These are phyloP conservation scores for Ustilago shanxiensis DNA, from an alignment of 1,284 basidiomycete genomes.

Conservation along the genomic window DNA sequence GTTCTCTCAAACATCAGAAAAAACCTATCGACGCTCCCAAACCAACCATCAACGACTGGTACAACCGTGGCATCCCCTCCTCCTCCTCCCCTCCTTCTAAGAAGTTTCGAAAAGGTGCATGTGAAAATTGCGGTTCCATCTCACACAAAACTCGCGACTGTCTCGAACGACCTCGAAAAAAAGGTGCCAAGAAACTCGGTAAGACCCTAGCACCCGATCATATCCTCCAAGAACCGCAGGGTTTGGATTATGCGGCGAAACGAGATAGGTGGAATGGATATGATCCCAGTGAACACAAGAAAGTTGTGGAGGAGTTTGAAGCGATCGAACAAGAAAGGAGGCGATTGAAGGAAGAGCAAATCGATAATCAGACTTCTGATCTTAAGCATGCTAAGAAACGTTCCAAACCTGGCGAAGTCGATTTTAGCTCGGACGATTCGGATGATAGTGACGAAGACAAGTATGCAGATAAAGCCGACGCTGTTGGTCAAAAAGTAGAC, in stretches of 20 bases:
- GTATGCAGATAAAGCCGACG: constrained; percentile 96
- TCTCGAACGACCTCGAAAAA: constrained; percentile 93
- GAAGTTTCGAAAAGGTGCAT: constrained; percentile 96
- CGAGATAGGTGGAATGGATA: constrained; percentile 99
- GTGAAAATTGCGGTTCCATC: constrained; percentile 98
- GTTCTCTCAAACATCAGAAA: constrained; percentile 89
- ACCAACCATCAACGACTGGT: constrained; percentile 88
- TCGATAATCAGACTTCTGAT: constrained; percentile 85
- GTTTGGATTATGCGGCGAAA: constrained; percentile 84
- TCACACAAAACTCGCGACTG: constrained; percentile 93
- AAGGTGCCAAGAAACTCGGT: constrained; percentile 93
- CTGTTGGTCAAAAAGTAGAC: constrained; percentile 97
- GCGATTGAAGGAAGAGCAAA: constrained; percentile 91
- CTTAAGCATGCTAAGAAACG: constrained; percentile 79
- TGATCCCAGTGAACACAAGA: constrained; percentile 86
- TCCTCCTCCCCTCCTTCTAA: constrained; percentile 71
- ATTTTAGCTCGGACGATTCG: constrained; percentile 88
- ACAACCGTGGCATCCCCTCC: constrained; percentile 82
- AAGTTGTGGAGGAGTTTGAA: constrained; percentile 90
- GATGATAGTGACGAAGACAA: constrained; percentile 69
- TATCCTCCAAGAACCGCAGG: constrained; percentile 80
- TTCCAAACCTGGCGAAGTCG: constrained; percentile 24
- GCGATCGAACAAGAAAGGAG: constrained; percentile 88
- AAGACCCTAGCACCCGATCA: constrained; percentile 93
- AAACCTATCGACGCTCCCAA: constrained; percentile 77